Base-by-base conservation (phyloP, 805 yeast species). In the Blastobotrys parvus region DNA sequence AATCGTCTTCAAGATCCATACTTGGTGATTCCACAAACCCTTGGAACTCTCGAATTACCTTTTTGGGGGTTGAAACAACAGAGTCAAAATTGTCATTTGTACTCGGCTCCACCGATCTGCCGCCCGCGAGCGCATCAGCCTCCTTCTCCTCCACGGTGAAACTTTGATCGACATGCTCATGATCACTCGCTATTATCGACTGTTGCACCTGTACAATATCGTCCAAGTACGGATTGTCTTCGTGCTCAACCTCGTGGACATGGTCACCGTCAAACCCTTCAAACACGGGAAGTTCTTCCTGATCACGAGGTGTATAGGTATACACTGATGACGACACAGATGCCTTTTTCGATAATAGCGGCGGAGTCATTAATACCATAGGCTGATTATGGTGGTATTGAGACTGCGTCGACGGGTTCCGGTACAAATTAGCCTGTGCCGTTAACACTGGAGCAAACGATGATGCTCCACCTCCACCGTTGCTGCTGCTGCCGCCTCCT, bases 241-340 rank as follows among this genome's bases (percentile, higher is more conserved):
- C 15, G 36, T 17, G 18, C 20, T 18, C 35, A 11, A 25, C 41
- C 35, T 29, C 49, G 29, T 34, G 37, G 20, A 39, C 29, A 42
- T 49, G 53, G 13, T 49, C 55, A 2, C 55, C 55, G 34, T 51
- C 53, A 35, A 51, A 51, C 11, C 45, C 51, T 7, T 45, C 50
- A 41, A 51, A 51, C 38, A 42, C 30, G 16, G 11, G 43, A n/a
- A n/a, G n/a, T 2, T 20, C 41, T 21, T 19, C 44, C 17, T n/a
- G 27, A 4, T 46, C 37, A 3, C 37, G 31, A 18, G 35, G 42
- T 16, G 13, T 35, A n/a, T n/a, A n/a, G n/a, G 21, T 36, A n/a
- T 31, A 38, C 7, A 10, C 34, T n/a, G 17, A 19, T 30, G 20
- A 34, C 23, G 34, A 18, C 18, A n/a, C 35, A 11, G 18, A 34